These are phyloP conservation scores for Protomyces inundatus DNA, from an alignment of 1,139 yeast species.

Conservation along the genomic window DNA sequence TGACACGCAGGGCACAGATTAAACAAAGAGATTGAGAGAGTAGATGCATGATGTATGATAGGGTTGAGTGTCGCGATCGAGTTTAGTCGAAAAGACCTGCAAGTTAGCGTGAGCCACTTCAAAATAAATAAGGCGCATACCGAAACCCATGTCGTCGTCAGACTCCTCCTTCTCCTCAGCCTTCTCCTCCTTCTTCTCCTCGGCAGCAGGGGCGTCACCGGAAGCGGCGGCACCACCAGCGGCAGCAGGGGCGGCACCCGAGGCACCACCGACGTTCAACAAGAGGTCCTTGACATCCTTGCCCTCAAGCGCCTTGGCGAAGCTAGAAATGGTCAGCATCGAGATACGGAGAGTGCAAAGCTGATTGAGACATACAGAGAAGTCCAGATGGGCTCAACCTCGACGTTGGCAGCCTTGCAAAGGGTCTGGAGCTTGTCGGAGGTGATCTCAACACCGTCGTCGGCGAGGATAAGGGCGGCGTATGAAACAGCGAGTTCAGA, in stretches of 20 bases:
- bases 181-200: constrained; percentile 38
- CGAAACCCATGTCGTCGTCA: constrained; percentile 72
- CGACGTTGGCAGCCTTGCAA: constrained; percentile 85
- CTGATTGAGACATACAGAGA: constrained; percentile 43
- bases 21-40: too few relatives aligned
- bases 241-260: constrained; percentile 57
- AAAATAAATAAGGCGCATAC: background rate
- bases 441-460: constrained; percentile 28
- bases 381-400: constrained; percentile 80
- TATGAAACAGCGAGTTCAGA: constrained; percentile 27
- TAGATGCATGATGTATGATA: background rate
- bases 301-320: constrained; percentile 96
- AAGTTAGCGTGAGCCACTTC: constrained; percentile 27
- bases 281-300: constrained; percentile 89
- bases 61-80: background rate
- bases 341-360: constrained; percentile 33
- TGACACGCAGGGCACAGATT: too few relatives aligned
- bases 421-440: constrained; percentile 83
- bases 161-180: constrained; percentile 55
- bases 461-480: constrained; percentile 29
- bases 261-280: constrained; percentile 70
- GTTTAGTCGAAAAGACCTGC: constrained; percentile 34
- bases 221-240: constrained; percentile 46
- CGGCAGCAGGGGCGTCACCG: constrained; percentile 55
- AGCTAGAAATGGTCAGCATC: constrained; percentile 36